A percentile compares a stretch with the other conserved stretches of the same genome.
These are phyloP conservation scores for Penicillium canescens DNA, from an alignment of 495 filamentous ascomycete genomes.

Conservation along the genomic window DNA sequence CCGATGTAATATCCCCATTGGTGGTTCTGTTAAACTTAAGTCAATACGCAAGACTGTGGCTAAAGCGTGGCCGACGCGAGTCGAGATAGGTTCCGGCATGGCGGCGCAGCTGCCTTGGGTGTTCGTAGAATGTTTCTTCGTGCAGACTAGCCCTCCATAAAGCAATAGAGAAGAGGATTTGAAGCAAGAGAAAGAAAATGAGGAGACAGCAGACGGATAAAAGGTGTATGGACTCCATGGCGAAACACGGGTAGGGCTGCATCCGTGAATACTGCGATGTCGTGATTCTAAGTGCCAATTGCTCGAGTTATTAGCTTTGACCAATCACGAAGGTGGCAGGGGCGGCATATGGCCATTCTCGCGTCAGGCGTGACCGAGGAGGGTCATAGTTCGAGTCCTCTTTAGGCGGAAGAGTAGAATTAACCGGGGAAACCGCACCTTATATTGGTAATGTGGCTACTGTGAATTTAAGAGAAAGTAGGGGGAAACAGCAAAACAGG, in stretches of 20 bases:
- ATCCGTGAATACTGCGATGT: slow-evolving; percentile 3
- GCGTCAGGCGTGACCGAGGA: not conserved
- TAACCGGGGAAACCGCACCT: too few species aligned
- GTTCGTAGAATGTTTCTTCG: not conserved
- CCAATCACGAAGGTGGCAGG: not conserved
- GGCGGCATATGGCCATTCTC: not conserved
- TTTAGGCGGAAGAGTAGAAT: not conserved
- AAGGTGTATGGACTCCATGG: not conserved
- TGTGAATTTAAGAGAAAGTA: too few species aligned
- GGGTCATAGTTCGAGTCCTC: not conserved
- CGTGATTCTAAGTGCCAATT: slow-evolving; percentile 3
- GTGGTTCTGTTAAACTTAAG: not conserved
- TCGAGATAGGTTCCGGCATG: slow-evolving; percentile 7
- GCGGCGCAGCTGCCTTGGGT: not conserved
- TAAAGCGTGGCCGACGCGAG: slow-evolving; percentile 8
- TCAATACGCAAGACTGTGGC: slow-evolving; percentile 3
- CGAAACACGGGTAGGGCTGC: not conserved
- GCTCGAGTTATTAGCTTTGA: not conserved
- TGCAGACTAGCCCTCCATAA: not conserved
- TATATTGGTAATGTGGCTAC: too few species aligned
- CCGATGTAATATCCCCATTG: not conserved
- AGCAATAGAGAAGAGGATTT: not conserved
- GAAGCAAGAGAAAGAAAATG: slow-evolving; percentile 3
- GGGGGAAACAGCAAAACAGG: too few species aligned
- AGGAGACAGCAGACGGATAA: not conserved